Conservation (phyloP, 2,329 filamentous ascomycete species). For the Zasmidium angulare region DNA sequence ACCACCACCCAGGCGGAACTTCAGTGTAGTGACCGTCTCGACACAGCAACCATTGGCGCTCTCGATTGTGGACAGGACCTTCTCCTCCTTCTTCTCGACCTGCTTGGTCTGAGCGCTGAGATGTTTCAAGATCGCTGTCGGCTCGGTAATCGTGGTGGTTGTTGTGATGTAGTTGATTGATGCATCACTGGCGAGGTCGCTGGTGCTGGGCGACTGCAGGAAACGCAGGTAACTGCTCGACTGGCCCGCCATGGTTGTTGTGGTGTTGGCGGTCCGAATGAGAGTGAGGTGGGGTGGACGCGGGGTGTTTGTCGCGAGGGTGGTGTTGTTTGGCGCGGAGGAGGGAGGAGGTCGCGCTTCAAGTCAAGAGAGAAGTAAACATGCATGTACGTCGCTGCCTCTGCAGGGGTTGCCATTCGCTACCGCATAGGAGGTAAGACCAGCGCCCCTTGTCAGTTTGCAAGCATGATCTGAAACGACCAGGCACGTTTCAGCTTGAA, state of each 20-base stretch:
- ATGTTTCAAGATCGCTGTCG: slow-evolving; percentile 80
- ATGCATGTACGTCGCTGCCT: background rate
- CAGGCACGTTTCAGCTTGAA: too few relatives aligned
- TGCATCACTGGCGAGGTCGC: slow-evolving; percentile 46
- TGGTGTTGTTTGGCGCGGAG: background rate
- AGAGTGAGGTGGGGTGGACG: background rate
- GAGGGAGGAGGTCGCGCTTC: background rate
- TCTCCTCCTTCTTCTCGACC: slow-evolving; percentile 80
- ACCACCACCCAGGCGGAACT: slow-evolving; percentile 79
- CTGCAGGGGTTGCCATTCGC: too few relatives aligned
- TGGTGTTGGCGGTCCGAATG: background rate
- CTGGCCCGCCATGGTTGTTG: slow-evolving; percentile 31
- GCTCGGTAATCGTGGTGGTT: slow-evolving; percentile 68
- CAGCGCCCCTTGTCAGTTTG: too few relatives aligned
- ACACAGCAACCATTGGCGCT: slow-evolving; percentile 66
- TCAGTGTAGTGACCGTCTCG: slow-evolving; percentile 78
- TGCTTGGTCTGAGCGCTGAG: slow-evolving; percentile 68
- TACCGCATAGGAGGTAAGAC: too few relatives aligned
- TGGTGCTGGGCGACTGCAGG: slow-evolving; percentile 44
- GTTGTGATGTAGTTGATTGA: slow-evolving; percentile 82
- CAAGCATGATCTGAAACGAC: too few relatives aligned
- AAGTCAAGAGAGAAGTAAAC: background rate
- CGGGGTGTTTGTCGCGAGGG: background rate
- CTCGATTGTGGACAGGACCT: slow-evolving; percentile 72
- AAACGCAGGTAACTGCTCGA: slow-evolving; percentile 46